Base-by-base conservation (phyloP, 331 rosid species). In the Malus hybrid region DNA sequence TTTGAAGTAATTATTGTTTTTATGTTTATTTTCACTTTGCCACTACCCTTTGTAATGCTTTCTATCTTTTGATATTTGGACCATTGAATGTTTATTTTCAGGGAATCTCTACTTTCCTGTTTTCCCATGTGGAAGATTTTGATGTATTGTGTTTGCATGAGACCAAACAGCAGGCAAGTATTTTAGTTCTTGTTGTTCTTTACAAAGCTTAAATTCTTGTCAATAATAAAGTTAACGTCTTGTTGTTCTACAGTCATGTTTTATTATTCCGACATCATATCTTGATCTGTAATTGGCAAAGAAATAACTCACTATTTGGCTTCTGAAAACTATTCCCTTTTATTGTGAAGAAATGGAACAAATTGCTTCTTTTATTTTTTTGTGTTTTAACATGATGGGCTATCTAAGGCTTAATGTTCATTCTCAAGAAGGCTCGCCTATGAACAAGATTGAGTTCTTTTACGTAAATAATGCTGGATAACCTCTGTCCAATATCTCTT, bases 101-200 rank as follows among this genome's bases (percentile, higher is more conserved):
- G 79, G 93, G 93, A 77, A 90, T 89, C 81, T 92, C 97, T 8
- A 90, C 93, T 19, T 79, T 82, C 80, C 85, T 87, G 79, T 91
- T 94, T 10, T 87, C 97, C 46, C 86, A 84, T 80, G 85, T 90
- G 80, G 99, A 94, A 85, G 93, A 89, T 79, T 90, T 92, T 64
- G 97, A 94, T 76, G 75, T 94, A 14, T 71, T 94, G 79, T 92
- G 99, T 85, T 86, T 92, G 89, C 97, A 94, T 74, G 97, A 92
- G 85, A 92, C 99, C 83, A 94, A 94, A 85, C 76, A 90, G 74
- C 96, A 94, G 99, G 99, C 86, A 83, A 62, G 82, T 80, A 44
- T 74, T 70, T 75, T 52, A 70, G 61, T 76, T 66, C 63, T n/a
- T 30, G 15, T 57, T 7, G 15, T 57, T 58, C 36, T 15, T 34